Evolutionary conservation across 345 rosid species (phyloP).

Genomic region (Punica granatum): DNA sequence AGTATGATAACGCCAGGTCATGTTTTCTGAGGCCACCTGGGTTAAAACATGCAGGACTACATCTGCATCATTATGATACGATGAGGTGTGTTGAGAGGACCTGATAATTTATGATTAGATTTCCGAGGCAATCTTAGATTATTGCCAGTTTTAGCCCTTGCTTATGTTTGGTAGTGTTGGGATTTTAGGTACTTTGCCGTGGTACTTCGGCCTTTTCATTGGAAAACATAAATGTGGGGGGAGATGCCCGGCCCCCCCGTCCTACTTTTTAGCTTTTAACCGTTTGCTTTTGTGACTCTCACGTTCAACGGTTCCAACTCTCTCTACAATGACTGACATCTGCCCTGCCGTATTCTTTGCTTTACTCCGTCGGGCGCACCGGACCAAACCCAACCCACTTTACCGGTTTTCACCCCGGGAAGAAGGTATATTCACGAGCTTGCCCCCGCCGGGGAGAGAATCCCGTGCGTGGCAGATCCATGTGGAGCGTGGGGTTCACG

Average conservation of each 20-base stretch:
- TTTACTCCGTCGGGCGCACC: no score
- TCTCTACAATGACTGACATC: background rate
- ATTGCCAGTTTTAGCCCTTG: background rate
- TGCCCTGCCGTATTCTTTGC: background rate
- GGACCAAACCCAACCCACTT: background rate
- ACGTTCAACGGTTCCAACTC: slow-evolving; percentile 5
- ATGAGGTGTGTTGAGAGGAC: no score
- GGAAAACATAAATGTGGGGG: no score
- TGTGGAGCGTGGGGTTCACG: background rate
- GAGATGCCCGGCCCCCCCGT: background rate
- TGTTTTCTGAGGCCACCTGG: no score
- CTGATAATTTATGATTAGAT: no score
- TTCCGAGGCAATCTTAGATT: background rate
- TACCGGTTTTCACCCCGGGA: background rate
- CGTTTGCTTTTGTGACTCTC: background rate
- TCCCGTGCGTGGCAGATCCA: background rate
- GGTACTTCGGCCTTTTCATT: slow-evolving; percentile 13
- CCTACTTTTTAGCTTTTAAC: background rate
- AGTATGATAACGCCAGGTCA: no score
- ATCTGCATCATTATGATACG: no score
- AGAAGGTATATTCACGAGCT: background rate
- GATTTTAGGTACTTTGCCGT: slow-evolving; percentile 12
- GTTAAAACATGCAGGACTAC: no score
- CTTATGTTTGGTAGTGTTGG: background rate
- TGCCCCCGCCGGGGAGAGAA: background rate